Base-by-base conservation (phyloP, 805 yeast species). In the Scheffersomyces spartinae region DNA sequence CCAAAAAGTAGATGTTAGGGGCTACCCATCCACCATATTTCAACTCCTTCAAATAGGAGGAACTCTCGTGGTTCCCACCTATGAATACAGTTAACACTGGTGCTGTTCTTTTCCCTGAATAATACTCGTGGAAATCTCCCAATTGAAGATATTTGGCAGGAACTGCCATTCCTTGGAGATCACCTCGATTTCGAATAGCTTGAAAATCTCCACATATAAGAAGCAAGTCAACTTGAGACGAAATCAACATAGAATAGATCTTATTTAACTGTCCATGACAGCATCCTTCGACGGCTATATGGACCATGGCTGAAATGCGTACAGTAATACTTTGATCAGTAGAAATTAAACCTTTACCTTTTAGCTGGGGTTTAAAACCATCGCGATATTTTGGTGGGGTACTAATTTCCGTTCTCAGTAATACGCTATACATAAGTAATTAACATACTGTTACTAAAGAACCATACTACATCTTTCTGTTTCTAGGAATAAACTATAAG, bases 11-110 rank as follows among this genome's bases (percentile, higher is more conserved):
- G 9, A 91, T 82, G 34, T 78, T 75, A 1, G 84, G 82, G 2
- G 94, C 93, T 1, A 81, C 86, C 82, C 88, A 91, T 1, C 98
- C 98, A 8, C 98, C 98, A 45, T 64, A 68, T 31, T 69, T 71
- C 30, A 86, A 52, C 38, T 80, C 84, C 32, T 68, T 57, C 34
- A 91, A 44, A 45, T 80, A 82, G 31, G 75, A 71, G 30, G 93
- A 81, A 4, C 91, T 74, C 45, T 91, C 98, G 43, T 91, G 98
- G 50, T 91, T 91, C 1, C 98, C 98, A 3, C 98, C 97, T 21
- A 91, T 71, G 37, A 88, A 79, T 0, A 91, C 38, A 0, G 97
- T 88, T 17, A 73, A 49, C 1, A 78, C 61, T 0, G 95, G 95
- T 0, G 95, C 94, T 15, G 27, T 47, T 24, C 52, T 56, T 11